Conservation (phyloP, 176 grass and related monocot species). For the Luzula sylvatica region DNA sequence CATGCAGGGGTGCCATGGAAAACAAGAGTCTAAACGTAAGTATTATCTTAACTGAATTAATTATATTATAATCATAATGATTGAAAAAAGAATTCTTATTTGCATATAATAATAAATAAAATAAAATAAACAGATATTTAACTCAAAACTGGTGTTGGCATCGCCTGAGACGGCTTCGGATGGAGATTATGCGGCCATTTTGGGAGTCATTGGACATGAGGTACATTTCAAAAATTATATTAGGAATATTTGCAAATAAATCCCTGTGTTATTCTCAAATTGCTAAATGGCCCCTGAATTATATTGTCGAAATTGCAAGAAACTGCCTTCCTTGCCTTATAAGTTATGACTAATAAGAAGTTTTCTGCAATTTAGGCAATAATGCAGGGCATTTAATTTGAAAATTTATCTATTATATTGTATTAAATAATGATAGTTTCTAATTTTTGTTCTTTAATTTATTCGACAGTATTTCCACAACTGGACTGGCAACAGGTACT, state of each 20-base stretch:
- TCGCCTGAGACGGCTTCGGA: conserved; percentile 92
- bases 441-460: conserved; percentile 20
- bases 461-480: conserved; percentile 97
- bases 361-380: no score
- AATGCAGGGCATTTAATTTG: no score
- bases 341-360: no score
- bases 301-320: no score
- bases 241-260: no score
- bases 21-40: conserved; percentile 98
- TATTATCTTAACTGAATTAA: conserved; percentile 20
- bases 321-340: no score
- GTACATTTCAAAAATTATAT: conserved; percentile 27
- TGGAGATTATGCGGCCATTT: conserved; percentile 94
- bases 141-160: conserved; percentile 97
- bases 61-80: no score
- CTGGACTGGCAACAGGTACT: conserved; percentile 96
- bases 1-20: conserved; percentile 96
- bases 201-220: conserved; percentile 97
- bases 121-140: conserved; percentile 68
- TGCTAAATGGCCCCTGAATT: no score
- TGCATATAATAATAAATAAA: conserved; percentile 9
- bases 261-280: no score
- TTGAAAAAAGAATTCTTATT: conserved; percentile 15
- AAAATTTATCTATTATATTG: conserved; percentile 5
- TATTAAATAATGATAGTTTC: conserved; percentile 13